Base-by-base conservation (phyloP, 139 green algal species). In the Micromonas pusilla region DNA sequence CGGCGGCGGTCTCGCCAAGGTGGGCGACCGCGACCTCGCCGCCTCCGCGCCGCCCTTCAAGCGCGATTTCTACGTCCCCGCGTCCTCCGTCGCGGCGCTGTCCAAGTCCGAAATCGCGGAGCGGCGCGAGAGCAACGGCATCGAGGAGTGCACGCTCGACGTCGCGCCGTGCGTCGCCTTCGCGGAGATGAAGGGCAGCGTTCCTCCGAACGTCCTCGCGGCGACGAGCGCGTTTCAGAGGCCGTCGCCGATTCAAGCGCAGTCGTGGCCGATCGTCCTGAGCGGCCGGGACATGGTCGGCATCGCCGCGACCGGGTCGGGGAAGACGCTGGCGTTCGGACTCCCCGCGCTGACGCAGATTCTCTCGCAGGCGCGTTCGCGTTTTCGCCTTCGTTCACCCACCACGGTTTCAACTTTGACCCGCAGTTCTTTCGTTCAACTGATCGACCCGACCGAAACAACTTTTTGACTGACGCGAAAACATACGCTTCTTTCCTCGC, bases 271-370 rank as follows among this genome's bases (percentile, higher is more conserved):
- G 1, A 87, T 95, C 31, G 88, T 90, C 0, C 67, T 96, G 54
- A 82, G 83, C 32, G 89, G 89, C 20, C 83, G 88, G 19, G 91
- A 96, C 74, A 54, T 96, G 64, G 87, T 96, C 16, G 91, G 89
- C 26, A 91, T 96, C 52, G 91, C 91, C 31, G 91, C 94, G 83
- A 96, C 91, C 13, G 91, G 91, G 34, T 92, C 85, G 36, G 91
- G 91, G 37, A 96, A 96, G 85, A 96, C 91, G 0, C 88, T 89
- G 60, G 91, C 85, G 38, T 96, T 93, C 83, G 84, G 68, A n/a
- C 30, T 75, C 5, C 68, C 68, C 4, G 68, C 68, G 26, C 30
- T 75, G 37, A 75, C 37, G 30, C 68, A 75, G 53, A 75, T 75
- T 32, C 37, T 30, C n/a, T 39, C 66, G 28, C n/a, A n/a, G n/a